A percentile compares a stretch with the other conserved stretches of the same genome.
phyloP scores from a whole-genome alignment of 2,329 filamentous ascomycete species.

The Zymoseptoria tritici region DNA sequence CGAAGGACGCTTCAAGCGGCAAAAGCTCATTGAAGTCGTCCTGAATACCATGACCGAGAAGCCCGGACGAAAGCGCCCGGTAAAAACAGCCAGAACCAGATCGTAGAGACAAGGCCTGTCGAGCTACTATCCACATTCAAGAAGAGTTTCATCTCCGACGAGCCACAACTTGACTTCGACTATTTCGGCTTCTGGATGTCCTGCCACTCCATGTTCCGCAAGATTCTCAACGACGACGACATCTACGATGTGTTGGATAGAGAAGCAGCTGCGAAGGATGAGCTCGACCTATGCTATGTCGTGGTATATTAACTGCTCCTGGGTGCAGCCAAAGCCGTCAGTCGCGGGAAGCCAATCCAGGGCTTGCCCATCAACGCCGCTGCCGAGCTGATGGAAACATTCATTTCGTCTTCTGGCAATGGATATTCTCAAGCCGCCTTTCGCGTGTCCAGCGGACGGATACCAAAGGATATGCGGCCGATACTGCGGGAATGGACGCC shows the following conservation, averaged over 20 bases:
- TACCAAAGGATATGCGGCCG: background rate
- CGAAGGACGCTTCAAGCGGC: background rate
- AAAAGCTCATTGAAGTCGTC: background rate
- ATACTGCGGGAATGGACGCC: background rate
- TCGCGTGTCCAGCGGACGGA: constrained; percentile 1
- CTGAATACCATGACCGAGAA: background rate
- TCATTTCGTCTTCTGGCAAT: background rate
- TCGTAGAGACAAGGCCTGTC: background rate
- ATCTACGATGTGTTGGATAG: background rate
- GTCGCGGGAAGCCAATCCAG: background rate
- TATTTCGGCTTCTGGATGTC: constrained; percentile 1
- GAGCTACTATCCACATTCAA: constrained; percentile 1
- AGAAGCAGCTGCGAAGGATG: background rate
- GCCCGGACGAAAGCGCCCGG: background rate
- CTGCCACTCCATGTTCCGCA: background rate
- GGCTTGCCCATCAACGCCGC: background rate
- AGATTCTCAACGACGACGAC: background rate
- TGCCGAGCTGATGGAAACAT: background rate
- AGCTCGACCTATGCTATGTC: background rate
- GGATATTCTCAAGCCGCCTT: constrained; percentile 1
- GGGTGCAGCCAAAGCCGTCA: background rate
- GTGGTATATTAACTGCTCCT: background rate
- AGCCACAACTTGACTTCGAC: constrained; percentile 2
- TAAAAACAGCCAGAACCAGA: background rate
- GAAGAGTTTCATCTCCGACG: background rate